Conservation (phyloP, 2,329 filamentous ascomycete genomes). For the Dothistroma pini region DNA sequence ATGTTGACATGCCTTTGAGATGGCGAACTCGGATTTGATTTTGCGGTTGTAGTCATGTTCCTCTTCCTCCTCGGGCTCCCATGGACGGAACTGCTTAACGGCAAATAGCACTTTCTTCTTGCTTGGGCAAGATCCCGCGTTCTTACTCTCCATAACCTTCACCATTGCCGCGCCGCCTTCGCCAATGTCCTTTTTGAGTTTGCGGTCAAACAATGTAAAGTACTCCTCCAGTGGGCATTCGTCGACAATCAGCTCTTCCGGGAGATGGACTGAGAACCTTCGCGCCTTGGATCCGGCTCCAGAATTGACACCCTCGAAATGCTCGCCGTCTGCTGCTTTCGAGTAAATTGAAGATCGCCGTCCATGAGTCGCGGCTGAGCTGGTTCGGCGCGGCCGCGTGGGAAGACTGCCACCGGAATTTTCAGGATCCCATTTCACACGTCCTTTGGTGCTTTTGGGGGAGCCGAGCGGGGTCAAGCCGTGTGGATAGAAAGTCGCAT, state of each 20-base stretch:
- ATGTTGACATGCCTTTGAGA: slow-evolving; percentile 79
- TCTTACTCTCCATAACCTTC: slow-evolving; percentile 72
- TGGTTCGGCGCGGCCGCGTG: slow-evolving; percentile 23
- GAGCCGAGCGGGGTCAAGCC: slow-evolving; percentile 18
- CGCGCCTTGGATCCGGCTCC: slow-evolving; percentile 37
- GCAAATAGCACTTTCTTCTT: slow-evolving; percentile 62
- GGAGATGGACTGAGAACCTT: slow-evolving; percentile 31
- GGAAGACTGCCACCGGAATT: slow-evolving; percentile 11
- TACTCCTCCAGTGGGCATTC: slow-evolving; percentile 43
- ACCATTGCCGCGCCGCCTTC: slow-evolving; percentile 82
- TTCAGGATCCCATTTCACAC: slow-evolving; percentile 23
- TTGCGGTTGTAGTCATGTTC: slow-evolving; percentile 77
- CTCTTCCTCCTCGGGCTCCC: slow-evolving; percentile 61
- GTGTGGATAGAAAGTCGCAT: slow-evolving; percentile 14
- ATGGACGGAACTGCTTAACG: slow-evolving; percentile 81
- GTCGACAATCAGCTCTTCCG: slow-evolving; percentile 32
- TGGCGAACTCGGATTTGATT: slow-evolving; percentile 86
- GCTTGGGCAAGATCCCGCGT: slow-evolving; percentile 39
- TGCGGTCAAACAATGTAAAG: slow-evolving; percentile 63
- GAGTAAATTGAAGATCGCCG: slow-evolving; percentile 33
- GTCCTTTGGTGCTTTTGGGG: slow-evolving; percentile 20
- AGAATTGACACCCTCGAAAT: slow-evolving; percentile 30
- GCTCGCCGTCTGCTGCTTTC: slow-evolving; percentile 27
- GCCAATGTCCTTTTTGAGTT: slow-evolving; percentile 70
- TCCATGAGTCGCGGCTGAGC: slow-evolving; percentile 27